Evolutionary conservation across 306 rosid genomes (phyloP).

Genomic region (Trifolium repens): DNA sequence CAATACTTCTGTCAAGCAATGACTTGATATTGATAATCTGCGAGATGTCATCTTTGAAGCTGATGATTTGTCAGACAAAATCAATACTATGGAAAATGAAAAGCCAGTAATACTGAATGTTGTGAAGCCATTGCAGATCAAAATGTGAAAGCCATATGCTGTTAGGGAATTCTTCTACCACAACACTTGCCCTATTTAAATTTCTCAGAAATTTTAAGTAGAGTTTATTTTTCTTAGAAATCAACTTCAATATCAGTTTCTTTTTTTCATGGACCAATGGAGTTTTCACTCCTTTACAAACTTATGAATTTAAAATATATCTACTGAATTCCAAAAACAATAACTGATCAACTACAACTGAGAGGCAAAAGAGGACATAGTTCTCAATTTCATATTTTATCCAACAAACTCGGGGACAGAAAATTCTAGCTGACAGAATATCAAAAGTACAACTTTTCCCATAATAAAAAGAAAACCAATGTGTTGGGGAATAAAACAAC

Average conservation of each 20-base stretch:
- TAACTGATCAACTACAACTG: background rate
- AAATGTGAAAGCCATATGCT: too few relatives aligned
- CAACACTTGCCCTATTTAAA: background rate
- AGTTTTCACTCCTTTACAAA: too few relatives aligned
- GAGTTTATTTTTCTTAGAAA: too few relatives aligned
- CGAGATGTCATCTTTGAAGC: constrained; percentile 32
- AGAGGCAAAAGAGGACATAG: background rate
- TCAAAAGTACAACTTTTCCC: background rate
- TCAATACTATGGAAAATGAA: background rate
- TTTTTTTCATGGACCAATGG: too few relatives aligned
- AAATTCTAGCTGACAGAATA: background rate
- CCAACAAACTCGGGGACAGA: background rate
- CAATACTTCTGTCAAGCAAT: background rate
- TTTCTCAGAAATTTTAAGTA: too few relatives aligned
- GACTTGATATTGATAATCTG: constrained; percentile 27
- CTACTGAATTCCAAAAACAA: background rate
- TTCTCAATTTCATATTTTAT: background rate
- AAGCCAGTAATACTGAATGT: too few relatives aligned
- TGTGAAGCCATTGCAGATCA: too few relatives aligned
- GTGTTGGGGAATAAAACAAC: background rate
- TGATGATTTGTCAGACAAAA: background rate
- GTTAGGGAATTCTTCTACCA: too few relatives aligned
- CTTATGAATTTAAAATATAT: too few relatives aligned
- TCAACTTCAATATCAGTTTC: too few relatives aligned
- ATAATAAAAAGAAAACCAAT: too few relatives aligned